phyloP scores from a whole-genome alignment of 768 basidiomycete genomes.

The Leccinum fibrillosum region DNA sequence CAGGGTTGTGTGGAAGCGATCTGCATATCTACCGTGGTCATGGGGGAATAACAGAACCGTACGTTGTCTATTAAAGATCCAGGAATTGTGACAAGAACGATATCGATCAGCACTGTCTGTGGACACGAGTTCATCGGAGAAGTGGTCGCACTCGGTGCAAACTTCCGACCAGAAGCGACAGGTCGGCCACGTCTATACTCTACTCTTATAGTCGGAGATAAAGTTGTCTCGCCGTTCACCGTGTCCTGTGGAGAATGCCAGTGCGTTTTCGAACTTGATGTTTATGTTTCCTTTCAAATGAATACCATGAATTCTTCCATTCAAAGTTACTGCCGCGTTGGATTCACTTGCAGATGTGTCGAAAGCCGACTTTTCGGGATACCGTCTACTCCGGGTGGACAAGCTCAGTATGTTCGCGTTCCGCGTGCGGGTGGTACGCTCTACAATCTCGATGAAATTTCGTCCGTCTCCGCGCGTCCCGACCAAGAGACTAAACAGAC shows the following conservation, averaged over 20 bases:
- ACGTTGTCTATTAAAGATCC: slow-evolving; percentile 19
- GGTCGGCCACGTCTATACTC: slow-evolving; percentile 63
- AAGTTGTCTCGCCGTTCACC: slow-evolving; percentile 78
- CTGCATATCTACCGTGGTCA: slow-evolving; percentile 73
- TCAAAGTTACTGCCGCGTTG: slow-evolving; percentile 63
- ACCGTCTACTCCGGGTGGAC: slow-evolving; percentile 63
- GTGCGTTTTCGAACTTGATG: slow-evolving; percentile 39
- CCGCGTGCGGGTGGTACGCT: slow-evolving; percentile 80
- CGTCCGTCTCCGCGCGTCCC: slow-evolving; percentile 10
- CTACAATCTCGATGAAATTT: slow-evolving; percentile 55
- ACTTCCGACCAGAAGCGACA: slow-evolving; percentile 40
- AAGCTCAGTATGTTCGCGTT: slow-evolving; percentile 77
- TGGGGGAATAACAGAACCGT: slow-evolving; percentile 51
- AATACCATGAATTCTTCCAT: neutral
- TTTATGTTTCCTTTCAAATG: neutral
- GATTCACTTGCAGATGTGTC: slow-evolving; percentile 69
- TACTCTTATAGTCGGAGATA: slow-evolving; percentile 65
- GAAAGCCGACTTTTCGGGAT: slow-evolving; percentile 64
- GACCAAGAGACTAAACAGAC: slow-evolving; percentile 33
- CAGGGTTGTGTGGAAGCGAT: slow-evolving; percentile 72
- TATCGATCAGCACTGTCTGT: slow-evolving; percentile 47
- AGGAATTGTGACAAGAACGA: neutral
- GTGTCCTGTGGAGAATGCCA: slow-evolving; percentile 84
- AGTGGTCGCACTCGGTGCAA: slow-evolving; percentile 62
- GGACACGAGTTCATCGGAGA: slow-evolving; percentile 82